These are phyloP conservation scores for Neurospora tetrasperma DNA, from an alignment of 495 filamentous ascomycete species.

Conservation along the genomic window DNA sequence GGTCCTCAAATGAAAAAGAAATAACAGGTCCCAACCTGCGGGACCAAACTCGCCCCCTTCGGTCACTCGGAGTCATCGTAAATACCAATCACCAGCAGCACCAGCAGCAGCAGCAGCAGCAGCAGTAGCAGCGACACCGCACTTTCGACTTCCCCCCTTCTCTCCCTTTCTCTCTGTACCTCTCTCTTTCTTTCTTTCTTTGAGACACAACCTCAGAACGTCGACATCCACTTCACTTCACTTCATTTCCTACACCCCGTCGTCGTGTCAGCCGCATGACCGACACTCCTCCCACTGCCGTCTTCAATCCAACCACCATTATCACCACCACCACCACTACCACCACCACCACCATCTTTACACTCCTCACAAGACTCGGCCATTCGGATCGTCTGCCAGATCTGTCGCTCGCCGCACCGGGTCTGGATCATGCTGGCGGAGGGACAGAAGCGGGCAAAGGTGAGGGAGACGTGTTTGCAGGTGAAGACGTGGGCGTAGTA, in stretches of 20 bases:
- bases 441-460: constrained; percentile 21
- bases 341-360: constrained; percentile 6
- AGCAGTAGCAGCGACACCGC: too few species aligned
- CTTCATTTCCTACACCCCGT: not conserved
- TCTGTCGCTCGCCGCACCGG: constrained; percentile 15
- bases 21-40: not conserved
- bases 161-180: too few species aligned
- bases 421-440: constrained; percentile 21
- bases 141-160: too few species aligned
- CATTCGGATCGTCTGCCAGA: constrained; percentile 23
- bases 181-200: not conserved
- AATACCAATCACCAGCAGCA: not conserved
- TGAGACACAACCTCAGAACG: not conserved
- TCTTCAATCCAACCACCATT: not conserved
- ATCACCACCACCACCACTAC: not conserved
- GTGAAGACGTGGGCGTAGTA: constrained; percentile 24
- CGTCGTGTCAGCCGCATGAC: not conserved
- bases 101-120: not conserved
- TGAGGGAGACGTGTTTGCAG: constrained; percentile 18
- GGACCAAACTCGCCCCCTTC: not conserved
- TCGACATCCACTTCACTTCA: too few species aligned
- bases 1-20: too few species aligned
- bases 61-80: not conserved
- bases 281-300: not conserved
- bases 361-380: constrained; percentile 21